Conservation (phyloP, 164 flowering plant species). For the Vitis rupestris region DNA sequence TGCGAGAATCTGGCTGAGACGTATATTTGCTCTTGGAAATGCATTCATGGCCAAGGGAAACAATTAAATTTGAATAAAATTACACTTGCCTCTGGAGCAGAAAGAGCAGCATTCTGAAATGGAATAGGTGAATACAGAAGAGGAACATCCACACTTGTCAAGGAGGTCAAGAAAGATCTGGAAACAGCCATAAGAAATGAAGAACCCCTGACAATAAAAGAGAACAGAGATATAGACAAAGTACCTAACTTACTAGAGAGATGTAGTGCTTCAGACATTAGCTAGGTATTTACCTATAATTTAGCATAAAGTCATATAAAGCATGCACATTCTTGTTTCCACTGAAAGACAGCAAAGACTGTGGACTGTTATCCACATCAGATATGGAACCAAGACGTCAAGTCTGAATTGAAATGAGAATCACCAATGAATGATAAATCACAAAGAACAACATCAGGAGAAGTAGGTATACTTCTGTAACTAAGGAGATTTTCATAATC, state of each 20-base stretch:
- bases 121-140: slow-evolving; percentile 76
- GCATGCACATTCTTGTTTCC: slow-evolving; percentile 75
- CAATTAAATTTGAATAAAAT: too few relatives aligned
- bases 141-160: slow-evolving; percentile 79
- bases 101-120: slow-evolving; percentile 81
- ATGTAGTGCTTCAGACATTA: not conserved
- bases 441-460: not conserved
- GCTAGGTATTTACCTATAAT: slow-evolving; percentile 64
- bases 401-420: slow-evolving; percentile 46
- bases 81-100: slow-evolving; percentile 74
- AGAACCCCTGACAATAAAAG: slow-evolving; percentile 11
- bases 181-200: slow-evolving; percentile 14
- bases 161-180: slow-evolving; percentile 67
- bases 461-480: not conserved
- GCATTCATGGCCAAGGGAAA: too few relatives aligned
- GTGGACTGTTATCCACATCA: slow-evolving; percentile 73
- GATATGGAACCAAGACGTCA: slow-evolving; percentile 45
- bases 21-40: too few relatives aligned
- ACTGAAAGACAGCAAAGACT: slow-evolving; percentile 69
- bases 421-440: not conserved
- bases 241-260: not conserved
- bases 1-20: too few relatives aligned
- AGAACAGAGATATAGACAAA: not conserved
- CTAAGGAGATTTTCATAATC: not conserved
- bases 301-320: slow-evolving; percentile 80